phyloP scores from a whole-genome alignment of 768 basidiomycete genomes.

The Lyophyllum decastes region DNA sequence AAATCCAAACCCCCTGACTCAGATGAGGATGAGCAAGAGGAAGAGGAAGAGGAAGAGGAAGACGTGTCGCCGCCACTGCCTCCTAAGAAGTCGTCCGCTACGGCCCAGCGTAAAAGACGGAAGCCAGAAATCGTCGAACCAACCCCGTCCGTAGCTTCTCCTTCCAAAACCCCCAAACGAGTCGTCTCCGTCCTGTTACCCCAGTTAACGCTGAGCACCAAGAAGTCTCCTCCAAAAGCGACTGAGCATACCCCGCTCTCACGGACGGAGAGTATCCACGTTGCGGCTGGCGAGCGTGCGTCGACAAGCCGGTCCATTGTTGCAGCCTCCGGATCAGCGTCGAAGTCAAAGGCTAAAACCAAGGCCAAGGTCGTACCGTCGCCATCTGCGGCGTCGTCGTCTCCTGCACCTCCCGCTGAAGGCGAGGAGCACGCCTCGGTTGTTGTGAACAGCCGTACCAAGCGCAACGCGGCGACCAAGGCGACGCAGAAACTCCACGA shows the following conservation, averaged over 20 bases:
- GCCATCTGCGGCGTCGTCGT: constrained; percentile 1
- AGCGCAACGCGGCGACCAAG: constrained; percentile 44
- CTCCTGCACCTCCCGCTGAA: constrained; percentile 13
- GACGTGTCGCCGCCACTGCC: background rate
- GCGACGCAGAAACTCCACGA: constrained; percentile 57
- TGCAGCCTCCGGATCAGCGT: constrained; percentile 6
- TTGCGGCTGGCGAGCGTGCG: constrained; percentile 24
- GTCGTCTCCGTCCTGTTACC: constrained; percentile 19
- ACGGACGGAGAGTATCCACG: constrained; percentile 29
- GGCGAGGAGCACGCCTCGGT: constrained; percentile 10
- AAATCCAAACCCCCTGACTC: background rate
- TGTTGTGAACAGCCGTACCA: constrained; percentile 21
- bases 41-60: constrained; percentile 9
- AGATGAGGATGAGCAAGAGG: constrained; percentile 9
- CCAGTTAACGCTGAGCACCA: constrained; percentile 13
- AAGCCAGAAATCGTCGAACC: background rate
- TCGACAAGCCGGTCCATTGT: constrained; percentile 14
- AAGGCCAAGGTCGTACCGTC: constrained; percentile 9
- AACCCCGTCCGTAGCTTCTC: background rate
- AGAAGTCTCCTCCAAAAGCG: constrained; percentile 5
- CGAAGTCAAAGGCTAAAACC: constrained; percentile 11
- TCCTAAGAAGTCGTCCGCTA: background rate
- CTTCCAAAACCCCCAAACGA: constrained; percentile 18
- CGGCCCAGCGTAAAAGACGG: background rate
- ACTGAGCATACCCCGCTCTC: background rate